These are phyloP conservation scores for Diplosphaera chodatii DNA, from an alignment of 139 green algal genomes.

Conservation along the genomic window DNA sequence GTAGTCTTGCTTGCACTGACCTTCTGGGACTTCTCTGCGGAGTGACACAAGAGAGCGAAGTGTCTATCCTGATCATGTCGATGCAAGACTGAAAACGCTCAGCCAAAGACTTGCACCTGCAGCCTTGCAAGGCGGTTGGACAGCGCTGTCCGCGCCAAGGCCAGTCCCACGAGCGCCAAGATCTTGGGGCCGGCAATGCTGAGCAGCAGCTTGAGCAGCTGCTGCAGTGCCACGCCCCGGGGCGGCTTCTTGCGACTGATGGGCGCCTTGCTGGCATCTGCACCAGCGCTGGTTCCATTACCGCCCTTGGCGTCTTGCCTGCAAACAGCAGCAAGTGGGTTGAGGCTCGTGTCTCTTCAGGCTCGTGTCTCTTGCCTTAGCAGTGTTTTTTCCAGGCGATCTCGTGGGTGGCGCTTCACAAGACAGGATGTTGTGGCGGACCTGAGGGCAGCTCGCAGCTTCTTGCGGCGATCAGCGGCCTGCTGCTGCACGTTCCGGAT, in stretches of 20 bases:
- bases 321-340: too few relatives aligned
- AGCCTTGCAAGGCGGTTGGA: constrained; percentile 59
- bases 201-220: constrained; percentile 41
- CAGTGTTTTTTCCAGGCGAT: too few relatives aligned
- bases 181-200: constrained; percentile 28
- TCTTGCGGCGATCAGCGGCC: not conserved
- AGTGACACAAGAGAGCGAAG: too few relatives aligned
- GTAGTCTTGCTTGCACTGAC: too few relatives aligned
- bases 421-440: too few relatives aligned
- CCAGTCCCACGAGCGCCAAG: constrained; percentile 20
- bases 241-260: not conserved
- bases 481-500: not conserved
- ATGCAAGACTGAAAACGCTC: too few relatives aligned
- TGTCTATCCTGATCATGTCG: too few relatives aligned
- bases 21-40: too few relatives aligned
- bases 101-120: too few relatives aligned
- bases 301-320: not conserved
- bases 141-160: constrained; percentile 42
- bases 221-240: constrained; percentile 18
- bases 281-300: not conserved
- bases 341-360: too few relatives aligned
- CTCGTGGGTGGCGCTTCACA: too few relatives aligned
- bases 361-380: too few relatives aligned
- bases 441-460: not conserved
- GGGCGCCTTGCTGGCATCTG: not conserved